Conservation (phyloP, 805 yeast genomes). For the Teunomyces cretensis region DNA sequence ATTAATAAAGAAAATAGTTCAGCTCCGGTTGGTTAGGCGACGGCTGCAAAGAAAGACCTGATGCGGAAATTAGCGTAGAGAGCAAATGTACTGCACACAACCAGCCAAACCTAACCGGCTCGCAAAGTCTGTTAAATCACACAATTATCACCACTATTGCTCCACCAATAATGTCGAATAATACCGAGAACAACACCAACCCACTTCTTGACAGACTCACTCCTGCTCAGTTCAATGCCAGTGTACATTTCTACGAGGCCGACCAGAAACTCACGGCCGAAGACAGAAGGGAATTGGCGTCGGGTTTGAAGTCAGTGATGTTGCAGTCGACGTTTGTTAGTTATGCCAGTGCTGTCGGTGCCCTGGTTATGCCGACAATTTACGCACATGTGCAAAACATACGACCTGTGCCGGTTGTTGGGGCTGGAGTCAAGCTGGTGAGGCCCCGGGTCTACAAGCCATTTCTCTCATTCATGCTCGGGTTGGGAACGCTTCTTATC, state of each 20-base stretch:
- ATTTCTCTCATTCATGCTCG: constrained; percentile 31
- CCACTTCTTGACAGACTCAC: constrained; percentile 2
- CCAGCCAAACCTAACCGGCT: not conserved
- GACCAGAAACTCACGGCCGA: constrained; percentile 31
- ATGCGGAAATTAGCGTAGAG: too few species aligned
- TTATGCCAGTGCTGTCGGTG: constrained; percentile 23
- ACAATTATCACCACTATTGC: not conserved
- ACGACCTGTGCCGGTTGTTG: constrained; percentile 5
- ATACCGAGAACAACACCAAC: not conserved
- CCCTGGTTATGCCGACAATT: constrained; percentile 32
- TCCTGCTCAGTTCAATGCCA: constrained; percentile 26
- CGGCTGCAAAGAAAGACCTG: not conserved
- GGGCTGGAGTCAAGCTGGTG: constrained; percentile 1
- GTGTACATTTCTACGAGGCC: constrained; percentile 40
- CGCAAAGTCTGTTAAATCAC: not conserved
- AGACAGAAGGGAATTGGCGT: constrained; percentile 31
- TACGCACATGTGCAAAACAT: constrained; percentile 13
- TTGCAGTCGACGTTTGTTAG: constrained; percentile 25
- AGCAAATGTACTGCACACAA: not conserved
- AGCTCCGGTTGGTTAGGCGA: not conserved
- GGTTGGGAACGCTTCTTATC: constrained; percentile 25
- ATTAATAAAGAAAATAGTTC: not conserved
- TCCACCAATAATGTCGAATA: not conserved
- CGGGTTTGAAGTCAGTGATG: constrained; percentile 28
- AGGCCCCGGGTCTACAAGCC: constrained; percentile 29